Base-by-base conservation (phyloP, 495 filamentous ascomycete species). In the Penicillium psychrofluorescens region DNA sequence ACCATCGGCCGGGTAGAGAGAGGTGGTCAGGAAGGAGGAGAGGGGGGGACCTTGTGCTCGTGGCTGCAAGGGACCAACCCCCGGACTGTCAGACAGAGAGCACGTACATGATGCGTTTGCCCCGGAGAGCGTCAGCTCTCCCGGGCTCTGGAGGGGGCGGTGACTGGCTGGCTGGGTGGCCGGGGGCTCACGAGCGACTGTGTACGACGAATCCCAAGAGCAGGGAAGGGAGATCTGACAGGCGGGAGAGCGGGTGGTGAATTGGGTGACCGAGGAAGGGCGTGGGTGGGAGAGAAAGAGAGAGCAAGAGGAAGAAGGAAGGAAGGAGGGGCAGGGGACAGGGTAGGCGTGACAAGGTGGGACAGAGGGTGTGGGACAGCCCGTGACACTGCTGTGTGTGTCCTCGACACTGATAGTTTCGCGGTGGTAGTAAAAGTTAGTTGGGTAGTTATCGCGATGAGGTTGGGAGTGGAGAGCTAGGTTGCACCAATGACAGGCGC, bases 91-190 rank as follows among this genome's bases (percentile, higher is more conserved):
- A 4, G 22, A 22, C 22, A 22, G 22, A 22, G 28, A 11, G 15
- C 12, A 58, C 63, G 49, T 55, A 68, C 65, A 68, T 68, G 35
- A 58, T 66, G 44, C 46, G 40, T 43, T 42, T 45, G 50, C 50
- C 45, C 38, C 45, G 36, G 49, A 54, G 54, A 53, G 49, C 46
- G 33, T 45, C 34, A 38, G 43, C 47, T 48, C 51, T 46, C 35
- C 45, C 43, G 49, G 39, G 46, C 49, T 54, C 48, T 55, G 36
- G 11, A 44, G 37, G 49, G 12, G 49, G 12, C 43, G 16, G 22
- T 22, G n/a, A 22, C 43, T 36, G 22, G 29, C 15, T 35, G n/a
- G 27, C 36, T 22, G 22, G 22, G 22, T 22, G 22, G 22, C 22
- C 22, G 22, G 22, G 22, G 22, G 22, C 4, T 22, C 22, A 22